Conservation (phyloP, 257 asterid genomes). For the Paulownia fortunei region DNA sequence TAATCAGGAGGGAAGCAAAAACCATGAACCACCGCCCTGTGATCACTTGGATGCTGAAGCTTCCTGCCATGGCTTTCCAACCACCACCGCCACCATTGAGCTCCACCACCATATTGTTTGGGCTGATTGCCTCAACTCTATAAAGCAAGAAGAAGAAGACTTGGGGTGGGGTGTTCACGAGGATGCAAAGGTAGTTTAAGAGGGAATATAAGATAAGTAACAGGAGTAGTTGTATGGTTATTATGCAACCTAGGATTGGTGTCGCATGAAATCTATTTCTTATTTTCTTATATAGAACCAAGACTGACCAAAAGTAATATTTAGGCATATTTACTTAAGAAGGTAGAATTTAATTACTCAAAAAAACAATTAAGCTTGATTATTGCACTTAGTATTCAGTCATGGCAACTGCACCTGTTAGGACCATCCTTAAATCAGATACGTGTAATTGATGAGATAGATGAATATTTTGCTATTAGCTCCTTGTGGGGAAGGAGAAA, state of each 20-base stretch:
- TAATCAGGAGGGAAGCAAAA: slow-evolving; percentile 56
- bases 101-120: slow-evolving; percentile 14
- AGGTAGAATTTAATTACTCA: no score
- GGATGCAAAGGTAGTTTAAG: not conserved
- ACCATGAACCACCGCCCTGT: slow-evolving; percentile 70
- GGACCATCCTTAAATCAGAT: no score
- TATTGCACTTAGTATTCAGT: no score
- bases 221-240: no score
- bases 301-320: no score
- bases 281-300: not conserved
- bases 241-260: not conserved
- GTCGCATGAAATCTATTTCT: not conserved
- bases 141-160: not conserved
- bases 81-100: slow-evolving; percentile 15
- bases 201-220: no score
- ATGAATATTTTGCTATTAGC: not conserved
- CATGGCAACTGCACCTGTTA: no score
- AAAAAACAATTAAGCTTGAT: no score
- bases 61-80: slow-evolving; percentile 17
- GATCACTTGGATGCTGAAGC: slow-evolving; percentile 39
- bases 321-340: not conserved
- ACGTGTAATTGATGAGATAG: no score
- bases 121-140: not conserved
- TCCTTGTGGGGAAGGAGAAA: not conserved
- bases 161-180: not conserved